Base-by-base conservation (phyloP, 176 grass and related monocot genomes). In the Bonia amplexicaulis region DNA sequence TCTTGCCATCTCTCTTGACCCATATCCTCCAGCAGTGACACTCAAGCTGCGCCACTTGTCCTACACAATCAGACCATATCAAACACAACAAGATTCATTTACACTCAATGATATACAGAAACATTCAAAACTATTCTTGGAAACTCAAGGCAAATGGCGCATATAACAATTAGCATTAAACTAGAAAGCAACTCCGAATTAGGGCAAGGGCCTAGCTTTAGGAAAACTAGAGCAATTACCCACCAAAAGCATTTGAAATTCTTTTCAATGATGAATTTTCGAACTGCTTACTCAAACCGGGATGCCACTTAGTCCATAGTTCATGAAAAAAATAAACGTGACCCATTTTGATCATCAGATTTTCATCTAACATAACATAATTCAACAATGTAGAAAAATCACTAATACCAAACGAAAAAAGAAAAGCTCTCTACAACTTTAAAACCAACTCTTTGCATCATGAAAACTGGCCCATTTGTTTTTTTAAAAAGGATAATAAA, bases 41-140 rank as follows among this genome's bases (percentile, higher is more conserved):
- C 87, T 91, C 86, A 98, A 87, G 81, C 95, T 98, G 52, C 96
- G 89, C 96, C 96, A 98, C 59, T 98, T 98, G 77, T 98, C 96
- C 96, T 98, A 78, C 45, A 81, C 40, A 65, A 48, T 53, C 74
- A 47, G 25, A 66, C 49, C 41, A 85, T 49, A 80, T 12, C 23
- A 48, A 71, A 47, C 12, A 31, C 40, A 77, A 61, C 61, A 67
- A 80, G 59, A 79, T 68, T 69, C 16, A 42, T 57, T 44, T 10
- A 14, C 49, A 77, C 71, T 77, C 27, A 16, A 40, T 22, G 7
- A 78, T 58, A 72, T 2, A 27, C 3, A 4, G 22, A 69, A 23
- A 65, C n/a, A 85, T 65, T 45, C 2, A 12, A 42, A 61, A 20
- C 3, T 31, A 33, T 41, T 44, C 1, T 42, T 26, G 45, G 70